Percentiles rank a stretch among this genome's conserved stretches.
phyloP scores from a whole-genome alignment of 2,329 filamentous ascomycete genomes.

The Eutypella sp. region DNA sequence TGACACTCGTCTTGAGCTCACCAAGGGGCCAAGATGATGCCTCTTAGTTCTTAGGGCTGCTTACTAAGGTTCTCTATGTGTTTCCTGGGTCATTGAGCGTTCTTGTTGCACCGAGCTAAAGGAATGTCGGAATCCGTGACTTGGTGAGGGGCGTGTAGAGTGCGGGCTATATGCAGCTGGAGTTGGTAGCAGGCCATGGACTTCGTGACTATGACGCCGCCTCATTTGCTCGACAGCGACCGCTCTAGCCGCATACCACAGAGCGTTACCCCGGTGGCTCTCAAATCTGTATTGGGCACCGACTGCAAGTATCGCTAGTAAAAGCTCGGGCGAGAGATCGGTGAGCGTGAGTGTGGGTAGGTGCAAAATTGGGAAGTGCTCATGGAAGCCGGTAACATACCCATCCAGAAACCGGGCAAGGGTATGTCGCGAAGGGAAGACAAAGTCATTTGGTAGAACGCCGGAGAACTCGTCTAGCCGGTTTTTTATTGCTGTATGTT shows the following conservation, averaged over 20 bases:
- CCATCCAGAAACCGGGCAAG: constrained; percentile 65
- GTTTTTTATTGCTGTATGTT: constrained; percentile 52
- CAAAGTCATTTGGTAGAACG: constrained; percentile 57
- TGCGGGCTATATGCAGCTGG: constrained; percentile 56
- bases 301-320: constrained; percentile 63
- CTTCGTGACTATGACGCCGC: constrained; percentile 50
- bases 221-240: constrained; percentile 56
- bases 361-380: constrained; percentile 57
- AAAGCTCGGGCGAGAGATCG: constrained; percentile 62
- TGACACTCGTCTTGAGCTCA: constrained; percentile 1
- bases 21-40: neutral
- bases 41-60: constrained; percentile 15
- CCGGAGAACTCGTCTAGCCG: constrained; percentile 58
- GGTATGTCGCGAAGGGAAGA: constrained; percentile 64
- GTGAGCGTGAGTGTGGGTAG: constrained; percentile 60
- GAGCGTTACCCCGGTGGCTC: constrained; percentile 50
- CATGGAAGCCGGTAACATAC: constrained; percentile 63
- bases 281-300: constrained; percentile 64
- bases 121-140: constrained; percentile 51
- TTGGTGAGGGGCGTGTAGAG: constrained; percentile 55
- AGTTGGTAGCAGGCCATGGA: constrained; percentile 52
- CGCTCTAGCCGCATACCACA: constrained; percentile 58
- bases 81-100: constrained; percentile 52
- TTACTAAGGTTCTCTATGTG: constrained; percentile 56
- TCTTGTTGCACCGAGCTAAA: constrained; percentile 56